Evolutionary conservation across 306 rosid genomes (phyloP).

Genomic region (Fragaria iinumae): DNA sequence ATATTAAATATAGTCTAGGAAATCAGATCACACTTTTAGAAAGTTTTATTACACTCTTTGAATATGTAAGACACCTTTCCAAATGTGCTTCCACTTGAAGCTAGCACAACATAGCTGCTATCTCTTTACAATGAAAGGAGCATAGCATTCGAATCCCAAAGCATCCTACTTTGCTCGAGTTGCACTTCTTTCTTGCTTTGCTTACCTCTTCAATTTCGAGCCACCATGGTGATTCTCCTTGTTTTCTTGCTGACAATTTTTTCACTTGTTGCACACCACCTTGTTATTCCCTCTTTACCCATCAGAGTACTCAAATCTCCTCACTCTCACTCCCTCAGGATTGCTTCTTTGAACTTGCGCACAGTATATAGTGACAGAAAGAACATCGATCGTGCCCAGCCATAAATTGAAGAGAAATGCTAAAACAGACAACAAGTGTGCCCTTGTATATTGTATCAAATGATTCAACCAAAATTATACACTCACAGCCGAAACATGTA

Average conservation of each 20-base stretch:
- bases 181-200: neutral
- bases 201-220: neutral
- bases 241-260: neutral
- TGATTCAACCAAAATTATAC: neutral
- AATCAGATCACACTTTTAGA: too few relatives aligned
- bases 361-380: neutral
- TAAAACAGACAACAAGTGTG: neutral
- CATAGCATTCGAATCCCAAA: neutral
- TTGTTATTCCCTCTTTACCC: neutral
- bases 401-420: neutral
- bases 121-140: neutral
- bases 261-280: neutral
- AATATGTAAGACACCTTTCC: too few relatives aligned
- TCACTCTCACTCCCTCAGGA: neutral
- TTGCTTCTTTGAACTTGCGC: neutral
- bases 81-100: too few relatives aligned
- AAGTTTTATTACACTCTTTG: too few relatives aligned
- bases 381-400: neutral
- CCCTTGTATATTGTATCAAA: neutral
- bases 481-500: neutral
- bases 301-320: neutral
- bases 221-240: neutral
- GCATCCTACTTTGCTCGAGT: neutral
- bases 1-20: too few relatives aligned
- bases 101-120: too few relatives aligned